These are phyloP conservation scores for Ophiobolus disseminans DNA, from an alignment of 2,329 filamentous ascomycete species.

Conservation along the genomic window DNA sequence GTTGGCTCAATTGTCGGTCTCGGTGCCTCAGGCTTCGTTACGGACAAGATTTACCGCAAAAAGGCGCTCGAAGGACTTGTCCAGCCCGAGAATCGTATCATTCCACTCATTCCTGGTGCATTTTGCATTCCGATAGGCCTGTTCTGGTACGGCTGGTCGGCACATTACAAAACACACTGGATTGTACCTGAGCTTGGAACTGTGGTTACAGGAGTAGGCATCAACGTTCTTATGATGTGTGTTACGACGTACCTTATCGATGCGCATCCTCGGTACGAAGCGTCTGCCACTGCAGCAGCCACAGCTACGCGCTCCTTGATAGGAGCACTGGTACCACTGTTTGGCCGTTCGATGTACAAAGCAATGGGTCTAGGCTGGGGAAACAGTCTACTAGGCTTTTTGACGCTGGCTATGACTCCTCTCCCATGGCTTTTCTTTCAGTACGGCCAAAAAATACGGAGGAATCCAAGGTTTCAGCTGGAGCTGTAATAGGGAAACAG, in stretches of 20 bases:
- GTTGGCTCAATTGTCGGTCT: slow-evolving; percentile 21
- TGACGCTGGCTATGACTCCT: slow-evolving; percentile 53
- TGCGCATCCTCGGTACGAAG: slow-evolving; percentile 52
- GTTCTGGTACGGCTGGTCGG: slow-evolving; percentile 60
- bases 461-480: slow-evolving; percentile 32
- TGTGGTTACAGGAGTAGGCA: slow-evolving; percentile 12
- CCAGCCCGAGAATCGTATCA: slow-evolving; percentile 47
- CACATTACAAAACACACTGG: slow-evolving; percentile 59
- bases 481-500: slow-evolving; percentile 16
- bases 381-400: slow-evolving; percentile 60
- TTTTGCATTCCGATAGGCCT: slow-evolving; percentile 28
- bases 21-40: slow-evolving; percentile 18
- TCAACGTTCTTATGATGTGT: slow-evolving; percentile 16
- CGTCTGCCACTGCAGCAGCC: slow-evolving; percentile 63
- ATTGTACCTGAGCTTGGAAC: slow-evolving; percentile 53
- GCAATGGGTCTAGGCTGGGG: slow-evolving; percentile 65
- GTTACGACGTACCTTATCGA: slow-evolving; percentile 68
- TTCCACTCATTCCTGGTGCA: slow-evolving; percentile 32
- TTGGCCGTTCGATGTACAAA: slow-evolving; percentile 64
- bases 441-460: slow-evolving; percentile 55
- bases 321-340: slow-evolving; percentile 66
- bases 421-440: slow-evolving; percentile 52
- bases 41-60: slow-evolving; percentile 36
- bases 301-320: slow-evolving; percentile 61
- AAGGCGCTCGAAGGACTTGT: slow-evolving; percentile 15